Evolutionary conservation across 768 basidiomycete genomes (phyloP), one percentile per base, ranked within the genome.

Genomic region (Lactarius quietus): DNA sequence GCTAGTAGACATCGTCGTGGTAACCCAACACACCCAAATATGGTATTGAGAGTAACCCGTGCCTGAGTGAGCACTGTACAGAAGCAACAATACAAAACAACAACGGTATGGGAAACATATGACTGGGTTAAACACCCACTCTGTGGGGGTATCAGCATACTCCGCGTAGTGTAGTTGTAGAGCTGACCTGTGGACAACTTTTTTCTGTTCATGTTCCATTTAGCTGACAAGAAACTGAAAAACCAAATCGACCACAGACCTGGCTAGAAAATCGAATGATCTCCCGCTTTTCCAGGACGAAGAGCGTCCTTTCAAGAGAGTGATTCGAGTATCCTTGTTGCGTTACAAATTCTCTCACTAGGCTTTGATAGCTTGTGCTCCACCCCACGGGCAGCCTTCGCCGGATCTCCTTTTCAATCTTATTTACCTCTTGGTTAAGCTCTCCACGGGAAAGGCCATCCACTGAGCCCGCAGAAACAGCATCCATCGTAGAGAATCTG

Each of bases 401-500:
- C 60, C 87, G 79, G 45, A 96, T 78, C 74, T 96, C 95, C 71
- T 88, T 87, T 74, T 96, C 95, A 70, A 99, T 97, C 69, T 84
- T 83, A 35, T 82, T 79, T 83, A 98, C 94, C 78, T 98, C 96
- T 61, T 95, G 95, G 74, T 95, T 95, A 43, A 98, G 78, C 71
- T 95, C 94, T 4, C 90, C 88, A 51, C 95, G 86, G 17, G 93
- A 92, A 64, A 98, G 79, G 0, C 97, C 97, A 70, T 98, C 97
- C 20, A 90, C 88, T 36, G 92, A 89, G 15, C 97, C 95, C 0
- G 95, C 94, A 15, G 92, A 90, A 31, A 98, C 95, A 29, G 97
- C 97, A 74, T 98, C 95, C 96, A 99, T 98, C 3, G 97, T 98
- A 10, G 95, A 98, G 78, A 88, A 95, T 73, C 96, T 98, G 87